Percentiles rank a stretch among this genome's conserved stretches.
Evolutionary conservation across 495 filamentous ascomycete genomes (phyloP).

Genomic region (Aspergillus funiculosus): DNA sequence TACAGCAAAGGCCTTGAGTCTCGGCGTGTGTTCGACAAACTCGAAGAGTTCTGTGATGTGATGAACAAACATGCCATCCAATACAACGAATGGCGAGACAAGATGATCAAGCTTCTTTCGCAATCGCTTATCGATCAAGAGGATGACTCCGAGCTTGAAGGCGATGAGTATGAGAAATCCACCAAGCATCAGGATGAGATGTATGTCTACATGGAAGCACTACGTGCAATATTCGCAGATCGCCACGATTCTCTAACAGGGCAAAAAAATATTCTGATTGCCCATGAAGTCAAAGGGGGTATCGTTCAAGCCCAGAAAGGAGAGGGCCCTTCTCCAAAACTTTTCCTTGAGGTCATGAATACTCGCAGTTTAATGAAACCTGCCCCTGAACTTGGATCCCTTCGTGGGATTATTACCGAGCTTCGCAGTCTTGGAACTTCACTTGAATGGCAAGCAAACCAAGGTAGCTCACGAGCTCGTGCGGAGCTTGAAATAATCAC

Average conservation of each 20-base stretch:
- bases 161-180: slow-evolving; percentile 83
- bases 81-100: slow-evolving; percentile 66
- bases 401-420: slow-evolving; percentile 63
- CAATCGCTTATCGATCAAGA: slow-evolving; percentile 80
- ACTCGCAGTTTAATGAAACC: slow-evolving; percentile 54
- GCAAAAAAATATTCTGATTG: slow-evolving; percentile 67
- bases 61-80: slow-evolving; percentile 65
- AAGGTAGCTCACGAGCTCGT: slow-evolving; percentile 55
- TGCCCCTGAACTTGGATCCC: slow-evolving; percentile 49
- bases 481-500: slow-evolving; percentile 59
- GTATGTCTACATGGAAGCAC: slow-evolving; percentile 72
- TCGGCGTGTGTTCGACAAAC: slow-evolving; percentile 48
- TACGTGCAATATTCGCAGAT: slow-evolving; percentile 71
- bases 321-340: slow-evolving; percentile 65
- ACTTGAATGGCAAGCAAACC: slow-evolving; percentile 55
- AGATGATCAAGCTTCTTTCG: slow-evolving; percentile 62
- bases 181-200: slow-evolving; percentile 81
- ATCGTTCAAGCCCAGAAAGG: slow-evolving; percentile 52
- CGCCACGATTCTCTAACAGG: slow-evolving; percentile 70
- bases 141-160: slow-evolving; percentile 61
- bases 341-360: slow-evolving; percentile 57
- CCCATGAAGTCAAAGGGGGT: slow-evolving; percentile 63
- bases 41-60: slow-evolving; percentile 47
- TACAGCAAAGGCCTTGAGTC: slow-evolving; percentile 57
- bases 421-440: slow-evolving; percentile 57